Conservation (phyloP, 108 stramenopile species). For the Cyclotella distinguenda region DNA sequence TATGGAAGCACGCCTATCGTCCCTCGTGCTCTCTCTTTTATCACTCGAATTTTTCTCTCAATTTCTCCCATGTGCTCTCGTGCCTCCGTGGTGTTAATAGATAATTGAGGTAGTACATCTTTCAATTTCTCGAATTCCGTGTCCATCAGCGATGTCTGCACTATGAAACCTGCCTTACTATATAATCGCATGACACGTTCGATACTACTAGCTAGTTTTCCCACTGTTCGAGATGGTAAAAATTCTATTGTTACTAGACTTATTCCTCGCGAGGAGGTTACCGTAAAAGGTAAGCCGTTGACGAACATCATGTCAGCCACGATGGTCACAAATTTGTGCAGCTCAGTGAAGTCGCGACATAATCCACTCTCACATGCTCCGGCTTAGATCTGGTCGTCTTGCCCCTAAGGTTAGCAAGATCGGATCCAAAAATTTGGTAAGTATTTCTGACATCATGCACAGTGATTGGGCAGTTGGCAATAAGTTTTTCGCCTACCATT, state of each 20-base stretch:
- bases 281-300: constrained; percentile 18
- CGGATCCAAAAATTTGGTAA: too few species aligned
- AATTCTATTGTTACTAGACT: constrained; percentile 10
- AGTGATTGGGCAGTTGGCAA: too few species aligned
- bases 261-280: constrained; percentile 2
- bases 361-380: too few species aligned
- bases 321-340: background rate
- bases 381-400: too few species aligned
- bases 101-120: background rate
- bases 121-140: constrained; percentile 11
- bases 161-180: constrained; percentile 6
- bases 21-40: constrained; percentile 39
- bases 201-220: background rate
- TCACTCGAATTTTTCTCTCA: constrained; percentile 25
- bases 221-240: background rate
- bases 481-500: too few species aligned
- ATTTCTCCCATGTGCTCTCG: constrained; percentile 37
- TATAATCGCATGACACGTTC: constrained; percentile 2
- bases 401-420: too few species aligned
- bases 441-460: too few species aligned
- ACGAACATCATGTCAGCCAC: constrained; percentile 23
- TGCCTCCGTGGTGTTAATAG: constrained; percentile 17
- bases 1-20: constrained; percentile 22
- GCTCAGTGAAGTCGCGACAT: too few species aligned
- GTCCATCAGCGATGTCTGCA: background rate